Conservation (phyloP, 306 rosid species). For the Vicia villosa region DNA sequence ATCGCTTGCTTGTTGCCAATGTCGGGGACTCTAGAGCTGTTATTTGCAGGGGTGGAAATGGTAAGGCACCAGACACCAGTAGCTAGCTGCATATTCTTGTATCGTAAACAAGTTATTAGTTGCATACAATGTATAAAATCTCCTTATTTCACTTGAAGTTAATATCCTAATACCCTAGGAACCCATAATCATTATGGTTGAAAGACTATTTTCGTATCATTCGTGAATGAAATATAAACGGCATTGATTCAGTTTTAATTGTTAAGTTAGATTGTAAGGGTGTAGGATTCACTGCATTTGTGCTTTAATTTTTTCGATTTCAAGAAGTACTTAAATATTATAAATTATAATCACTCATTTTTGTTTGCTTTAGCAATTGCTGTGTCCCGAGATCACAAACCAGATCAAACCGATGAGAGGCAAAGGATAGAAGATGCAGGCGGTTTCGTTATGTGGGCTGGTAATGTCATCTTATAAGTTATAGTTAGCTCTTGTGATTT, state of each 20-base stretch:
- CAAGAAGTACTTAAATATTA: not conserved
- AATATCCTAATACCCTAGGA: slow-evolving; percentile 2
- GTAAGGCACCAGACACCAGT: slow-evolving; percentile 51
- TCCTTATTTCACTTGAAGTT: not conserved
- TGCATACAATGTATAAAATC: not conserved
- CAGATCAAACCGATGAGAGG: slow-evolving; percentile 98
- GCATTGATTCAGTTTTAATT: not conserved
- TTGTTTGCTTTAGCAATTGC: slow-evolving; percentile 74
- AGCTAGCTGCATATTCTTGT: not conserved
- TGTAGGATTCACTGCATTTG: no score
- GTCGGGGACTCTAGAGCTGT: slow-evolving; percentile 98
- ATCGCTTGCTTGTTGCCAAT: slow-evolving; percentile 95
- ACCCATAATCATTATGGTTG: slow-evolving; percentile 11
- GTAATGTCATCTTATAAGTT: slow-evolving; percentile 42
- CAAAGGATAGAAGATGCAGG: slow-evolving; percentile 96
- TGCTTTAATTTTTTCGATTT: no score
- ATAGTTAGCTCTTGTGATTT: slow-evolving; percentile 25
- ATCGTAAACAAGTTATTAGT: slow-evolving; percentile 1
- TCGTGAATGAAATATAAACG: not conserved
- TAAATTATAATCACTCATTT: not conserved
- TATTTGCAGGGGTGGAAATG: slow-evolving; percentile 89
- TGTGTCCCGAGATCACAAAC: slow-evolving; percentile 98
- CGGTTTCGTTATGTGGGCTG: slow-evolving; percentile 99
- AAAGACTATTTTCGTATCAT: slow-evolving; percentile 12
- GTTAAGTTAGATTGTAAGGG: no score